Evolutionary conservation across 306 rosid species (phyloP).

Genomic region (Castanea sativa): DNA sequence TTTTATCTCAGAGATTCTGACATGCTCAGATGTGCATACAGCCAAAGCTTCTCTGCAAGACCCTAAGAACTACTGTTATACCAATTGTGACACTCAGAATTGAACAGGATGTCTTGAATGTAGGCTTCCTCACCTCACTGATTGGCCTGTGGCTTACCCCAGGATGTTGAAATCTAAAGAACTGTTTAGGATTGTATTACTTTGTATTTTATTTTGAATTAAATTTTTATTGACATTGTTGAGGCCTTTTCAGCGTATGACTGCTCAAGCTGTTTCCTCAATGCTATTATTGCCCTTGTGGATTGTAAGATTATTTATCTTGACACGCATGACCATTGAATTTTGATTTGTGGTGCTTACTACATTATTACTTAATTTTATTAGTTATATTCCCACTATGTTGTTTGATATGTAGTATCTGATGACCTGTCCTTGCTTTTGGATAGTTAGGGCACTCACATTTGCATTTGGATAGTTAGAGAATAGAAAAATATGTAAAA

Average conservation of each 20-base stretch:
- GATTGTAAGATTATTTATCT: background rate
- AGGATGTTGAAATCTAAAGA: background rate
- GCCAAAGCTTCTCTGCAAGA: background rate
- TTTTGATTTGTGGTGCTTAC: background rate
- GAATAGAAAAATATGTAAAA: too few relatives aligned
- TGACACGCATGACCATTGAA: background rate
- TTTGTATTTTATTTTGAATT: background rate
- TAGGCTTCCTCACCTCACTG: background rate
- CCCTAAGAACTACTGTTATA: background rate
- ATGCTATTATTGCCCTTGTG: background rate
- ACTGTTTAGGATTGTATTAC: background rate
- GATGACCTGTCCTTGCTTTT: background rate
- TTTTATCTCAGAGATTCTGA: conserved; percentile 50
- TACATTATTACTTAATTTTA: background rate
- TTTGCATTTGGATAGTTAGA: too few relatives aligned
- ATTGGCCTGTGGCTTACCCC: background rate
- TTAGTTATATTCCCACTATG: background rate
- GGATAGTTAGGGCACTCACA: too few relatives aligned
- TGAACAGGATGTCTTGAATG: background rate
- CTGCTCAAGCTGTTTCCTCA: background rate
- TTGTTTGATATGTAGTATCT: background rate
- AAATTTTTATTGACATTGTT: background rate
- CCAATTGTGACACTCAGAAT: background rate
- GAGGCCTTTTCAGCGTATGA: background rate
- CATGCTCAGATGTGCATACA: background rate